Conservation (phyloP, 805 yeast genomes). For the Monosporozyma servazzii region DNA sequence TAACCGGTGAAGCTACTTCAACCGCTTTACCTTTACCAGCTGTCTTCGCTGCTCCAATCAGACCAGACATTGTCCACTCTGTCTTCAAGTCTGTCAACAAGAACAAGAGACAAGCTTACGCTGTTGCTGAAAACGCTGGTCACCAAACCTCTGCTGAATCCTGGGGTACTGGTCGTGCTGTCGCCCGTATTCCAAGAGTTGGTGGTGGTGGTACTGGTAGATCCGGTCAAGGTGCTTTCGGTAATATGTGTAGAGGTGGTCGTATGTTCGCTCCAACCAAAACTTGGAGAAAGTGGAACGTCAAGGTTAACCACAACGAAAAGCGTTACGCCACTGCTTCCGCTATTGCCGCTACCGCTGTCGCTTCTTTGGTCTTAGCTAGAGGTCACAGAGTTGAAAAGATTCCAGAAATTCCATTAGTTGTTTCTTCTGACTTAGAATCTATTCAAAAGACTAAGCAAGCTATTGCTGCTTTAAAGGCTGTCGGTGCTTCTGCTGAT, state of each 20-base stretch:
- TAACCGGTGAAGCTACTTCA: constrained; percentile 79
- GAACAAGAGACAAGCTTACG: constrained; percentile 99
- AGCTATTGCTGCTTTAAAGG: constrained; percentile 95
- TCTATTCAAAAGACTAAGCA: constrained; percentile 94
- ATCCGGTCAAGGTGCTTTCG: constrained; percentile 99
- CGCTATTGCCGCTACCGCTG: constrained; percentile 98
- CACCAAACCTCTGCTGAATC: constrained; percentile 99
- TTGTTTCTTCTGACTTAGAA: constrained; percentile 89
- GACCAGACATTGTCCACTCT: constrained; percentile 98
- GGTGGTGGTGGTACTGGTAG: constrained; percentile 99
- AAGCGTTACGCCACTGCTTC: constrained; percentile 99
- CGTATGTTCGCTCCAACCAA: constrained; percentile 99
- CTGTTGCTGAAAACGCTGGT: constrained; percentile 98
- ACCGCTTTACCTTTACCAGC: constrained; percentile 90
- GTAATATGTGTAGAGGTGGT: constrained; percentile 99
- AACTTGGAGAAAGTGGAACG: constrained; percentile 99
- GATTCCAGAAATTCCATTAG: constrained; percentile 97
- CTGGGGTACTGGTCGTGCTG: constrained; percentile 99
- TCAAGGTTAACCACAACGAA: constrained; percentile 99
- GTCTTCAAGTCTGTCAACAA: constrained; percentile 97
- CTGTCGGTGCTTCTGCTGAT: constrained; percentile 97
- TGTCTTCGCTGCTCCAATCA: constrained; percentile 98
- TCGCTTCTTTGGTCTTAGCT: constrained; percentile 95
- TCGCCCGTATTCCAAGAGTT: constrained; percentile 99
- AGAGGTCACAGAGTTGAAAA: constrained; percentile 99